Conservation (phyloP, 768 basidiomycete genomes). For the Suillus plorans region DNA sequence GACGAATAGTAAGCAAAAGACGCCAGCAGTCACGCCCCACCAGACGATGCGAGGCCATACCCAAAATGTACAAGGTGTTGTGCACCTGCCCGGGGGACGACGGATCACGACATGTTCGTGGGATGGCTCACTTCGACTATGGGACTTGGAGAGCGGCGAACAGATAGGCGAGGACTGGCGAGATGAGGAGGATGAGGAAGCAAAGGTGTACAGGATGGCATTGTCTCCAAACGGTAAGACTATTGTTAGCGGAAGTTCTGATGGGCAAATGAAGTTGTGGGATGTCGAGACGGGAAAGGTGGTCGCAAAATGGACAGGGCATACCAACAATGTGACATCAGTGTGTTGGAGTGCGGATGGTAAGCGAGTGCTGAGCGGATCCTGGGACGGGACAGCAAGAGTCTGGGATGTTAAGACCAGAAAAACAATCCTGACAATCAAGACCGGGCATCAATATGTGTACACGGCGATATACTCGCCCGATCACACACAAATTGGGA, state of each 20-base stretch:
- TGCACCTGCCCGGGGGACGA: not conserved
- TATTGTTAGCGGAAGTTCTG: no score
- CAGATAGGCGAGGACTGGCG: not conserved
- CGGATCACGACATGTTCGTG: not conserved
- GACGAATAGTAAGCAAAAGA: not conserved
- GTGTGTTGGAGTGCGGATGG: not conserved
- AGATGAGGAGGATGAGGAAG: not conserved
- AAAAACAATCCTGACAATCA: not conserved
- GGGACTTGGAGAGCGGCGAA: not conserved
- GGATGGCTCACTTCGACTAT: not conserved
- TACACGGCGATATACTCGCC: not conserved
- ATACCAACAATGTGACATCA: not conserved
- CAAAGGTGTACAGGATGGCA: accelerated
- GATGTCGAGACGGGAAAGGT: no score
- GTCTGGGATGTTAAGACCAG: not conserved
- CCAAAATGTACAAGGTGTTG: not conserved
- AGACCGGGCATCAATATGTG: not conserved
- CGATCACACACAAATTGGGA: not conserved
- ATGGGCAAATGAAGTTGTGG: no score
- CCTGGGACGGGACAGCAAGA: no score
- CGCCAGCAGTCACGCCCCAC: no score
- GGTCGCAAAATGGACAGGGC: not conserved
- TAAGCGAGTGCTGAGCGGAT: not conserved
- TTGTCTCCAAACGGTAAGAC: no score
- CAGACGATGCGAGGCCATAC: not conserved